These are phyloP conservation scores for Xylariaceae sp. DNA, from an alignment of 2,329 filamentous ascomycete genomes.

Conservation along the genomic window DNA sequence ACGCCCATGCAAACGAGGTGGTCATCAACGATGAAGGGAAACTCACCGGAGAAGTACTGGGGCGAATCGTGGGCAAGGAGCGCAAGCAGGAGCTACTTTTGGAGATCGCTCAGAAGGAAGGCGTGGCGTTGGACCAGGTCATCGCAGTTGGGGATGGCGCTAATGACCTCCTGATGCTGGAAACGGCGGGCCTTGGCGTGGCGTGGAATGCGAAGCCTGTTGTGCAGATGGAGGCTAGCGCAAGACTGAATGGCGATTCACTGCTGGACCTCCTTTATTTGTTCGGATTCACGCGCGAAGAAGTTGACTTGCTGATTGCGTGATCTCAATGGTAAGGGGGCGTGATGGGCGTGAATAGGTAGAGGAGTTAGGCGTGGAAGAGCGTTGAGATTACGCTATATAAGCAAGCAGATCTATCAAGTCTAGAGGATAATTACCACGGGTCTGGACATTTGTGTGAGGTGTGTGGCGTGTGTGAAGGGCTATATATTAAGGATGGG, in stretches of 20 bases:
- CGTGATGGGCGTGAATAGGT: slow-evolving; percentile 6
- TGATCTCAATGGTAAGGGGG: slow-evolving; percentile 19
- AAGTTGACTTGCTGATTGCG: slow-evolving; percentile 47
- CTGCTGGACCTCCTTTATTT: slow-evolving; percentile 68
- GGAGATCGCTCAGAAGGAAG: slow-evolving; percentile 64
- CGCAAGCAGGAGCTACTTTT: slow-evolving; percentile 66
- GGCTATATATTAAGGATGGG: neutral
- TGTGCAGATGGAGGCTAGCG: slow-evolving; percentile 71
- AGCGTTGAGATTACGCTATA: slow-evolving; percentile 1
- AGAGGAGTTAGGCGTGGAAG: neutral
- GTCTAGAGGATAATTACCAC: no score
- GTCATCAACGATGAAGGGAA: slow-evolving; percentile 52
- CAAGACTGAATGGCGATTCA: slow-evolving; percentile 64
- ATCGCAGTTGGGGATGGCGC: slow-evolving; percentile 76
- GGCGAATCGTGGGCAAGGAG: slow-evolving; percentile 69
- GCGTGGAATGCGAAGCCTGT: slow-evolving; percentile 81
- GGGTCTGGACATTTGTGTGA: no score
- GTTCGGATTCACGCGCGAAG: slow-evolving; percentile 64
- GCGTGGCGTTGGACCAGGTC: slow-evolving; percentile 58
- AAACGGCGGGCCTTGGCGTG: slow-evolving; percentile 66
- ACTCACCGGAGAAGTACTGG: slow-evolving; percentile 67
- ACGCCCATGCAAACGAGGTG: slow-evolving; percentile 84
- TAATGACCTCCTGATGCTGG: slow-evolving; percentile 78
- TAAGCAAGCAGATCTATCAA: no score
- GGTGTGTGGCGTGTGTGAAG: neutral